A percentile compares a stretch with the other conserved stretches of the same genome.
These are phyloP conservation scores for Trichoderma koningii DNA, from an alignment of 2,329 filamentous ascomycete species.

Conservation along the genomic window DNA sequence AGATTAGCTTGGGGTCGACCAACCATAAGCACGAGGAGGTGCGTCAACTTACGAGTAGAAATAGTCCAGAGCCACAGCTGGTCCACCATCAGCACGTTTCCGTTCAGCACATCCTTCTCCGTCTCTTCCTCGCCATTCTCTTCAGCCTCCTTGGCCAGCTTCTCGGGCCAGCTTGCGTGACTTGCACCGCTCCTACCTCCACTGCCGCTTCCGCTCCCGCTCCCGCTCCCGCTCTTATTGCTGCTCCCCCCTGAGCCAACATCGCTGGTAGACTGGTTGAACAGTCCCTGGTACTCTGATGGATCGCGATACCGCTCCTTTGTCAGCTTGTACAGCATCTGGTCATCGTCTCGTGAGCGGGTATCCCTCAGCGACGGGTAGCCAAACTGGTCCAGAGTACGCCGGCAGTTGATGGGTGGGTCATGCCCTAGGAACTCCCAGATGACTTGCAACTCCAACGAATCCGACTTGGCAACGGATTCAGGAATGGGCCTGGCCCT, in stretches of 20 bases:
- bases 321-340: conserved; percentile 68
- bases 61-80: conserved; percentile 65
- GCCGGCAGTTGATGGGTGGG: conserved; percentile 61
- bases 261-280: conserved; percentile 37
- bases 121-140: conserved; percentile 31
- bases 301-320: conserved; percentile 45
- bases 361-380: conserved; percentile 64
- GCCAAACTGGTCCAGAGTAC: conserved; percentile 65
- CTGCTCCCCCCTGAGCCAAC: conserved; percentile 23
- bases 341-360: conserved; percentile 62
- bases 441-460: conserved; percentile 60
- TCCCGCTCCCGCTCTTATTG: conserved; percentile 35
- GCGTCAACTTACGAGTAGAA: conserved; percentile 49
- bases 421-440: conserved; percentile 65
- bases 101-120: conserved; percentile 49
- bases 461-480: conserved; percentile 55
- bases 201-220: conserved; percentile 37
- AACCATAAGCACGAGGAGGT: not conserved
- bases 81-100: conserved; percentile 67
- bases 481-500: conserved; percentile 58
- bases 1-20: conserved; percentile 21
- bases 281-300: conserved; percentile 33
- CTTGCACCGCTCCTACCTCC: conserved; percentile 36
- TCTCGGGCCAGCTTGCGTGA: conserved; percentile 38
- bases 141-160: conserved; percentile 29